Percentiles rank a stretch among this genome's conserved stretches.
These are phyloP conservation scores for Plasmodium vinckei DNA, from an alignment of 169 alveolate genomes.

Conservation along the genomic window DNA sequence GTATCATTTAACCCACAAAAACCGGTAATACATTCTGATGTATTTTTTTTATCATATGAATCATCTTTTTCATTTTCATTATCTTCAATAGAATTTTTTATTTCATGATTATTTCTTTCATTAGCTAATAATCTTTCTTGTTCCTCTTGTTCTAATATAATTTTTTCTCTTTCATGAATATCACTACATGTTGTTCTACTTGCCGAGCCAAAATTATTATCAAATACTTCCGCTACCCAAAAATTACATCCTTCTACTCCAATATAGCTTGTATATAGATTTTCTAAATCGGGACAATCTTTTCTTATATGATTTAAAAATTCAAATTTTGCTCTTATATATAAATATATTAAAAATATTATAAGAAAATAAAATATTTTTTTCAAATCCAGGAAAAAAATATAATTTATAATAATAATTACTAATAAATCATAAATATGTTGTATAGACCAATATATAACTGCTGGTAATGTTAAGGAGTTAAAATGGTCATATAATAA, in stretches of 20 bases:
- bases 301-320: conserved; percentile 89
- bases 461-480: conserved; percentile 84
- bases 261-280: conserved; percentile 86
- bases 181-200: conserved; percentile 76
- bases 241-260: conserved; percentile 86
- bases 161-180: conserved; percentile 75
- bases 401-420: conserved; percentile 79
- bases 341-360: conserved; percentile 85
- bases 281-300: conserved; percentile 90
- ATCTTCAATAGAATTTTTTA: conserved; percentile 18
- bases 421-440: conserved; percentile 84
- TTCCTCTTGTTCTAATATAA: conserved; percentile 77
- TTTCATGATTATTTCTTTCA: conserved; percentile 13
- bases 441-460: conserved; percentile 85
- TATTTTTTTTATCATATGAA: conserved; percentile 10
- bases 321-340: conserved; percentile 88
- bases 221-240: conserved; percentile 92
- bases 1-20: conserved; percentile 5
- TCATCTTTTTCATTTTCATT: conserved; percentile 26
- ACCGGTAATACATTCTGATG: conserved; percentile 36
- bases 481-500: conserved; percentile 84
- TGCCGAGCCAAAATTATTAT: conserved; percentile 68
- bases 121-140: conserved; percentile 19
- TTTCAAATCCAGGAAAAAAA: conserved; percentile 82
- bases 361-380: conserved; percentile 82